Base-by-base conservation (phyloP, 1,284 basidiomycete species). In the Tylopilus sp. region DNA sequence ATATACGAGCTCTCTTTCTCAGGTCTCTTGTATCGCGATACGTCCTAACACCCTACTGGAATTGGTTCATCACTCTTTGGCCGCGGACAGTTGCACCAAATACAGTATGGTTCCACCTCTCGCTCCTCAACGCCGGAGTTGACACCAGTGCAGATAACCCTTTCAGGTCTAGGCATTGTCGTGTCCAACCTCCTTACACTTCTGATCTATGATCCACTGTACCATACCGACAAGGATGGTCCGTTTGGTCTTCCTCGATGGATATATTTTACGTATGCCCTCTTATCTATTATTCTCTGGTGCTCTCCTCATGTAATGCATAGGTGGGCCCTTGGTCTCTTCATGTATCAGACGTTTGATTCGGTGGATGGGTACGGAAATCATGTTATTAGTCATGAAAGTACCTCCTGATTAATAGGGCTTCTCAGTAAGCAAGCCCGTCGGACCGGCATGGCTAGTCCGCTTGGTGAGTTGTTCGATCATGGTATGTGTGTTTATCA, bases 401-500 rank as follows among this genome's bases (percentile, higher is more conserved):
- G 7, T 41, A 2, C 8, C 26, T 41, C 57, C 62, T 60, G 51
- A 70, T 22, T 22, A 2, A 47, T 56, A 54, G 9, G 4, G 7
- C 57, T 29, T n/a, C 59, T 18, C 64, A 97, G 96, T 16, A 98
- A 98, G 80, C 97, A 99, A 81, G 97, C 97, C 18, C 85, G 97
- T 61, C 83, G 97, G 62, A 98, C 96, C 0, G 95, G 95, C 5
- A 99, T 98, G 94, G 93, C 96, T 26, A 95, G 97, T 6, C 97
- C 97, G 5, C 83, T 99, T 24, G 97, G 97, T 24, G 95, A 98
- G 79, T 91, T 98, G 87, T 99, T 99, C 77, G 97, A 99, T 79
- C 97, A 99, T 80, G 98, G 96, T 86, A 70, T 57, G 86, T 74
- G 19, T 59, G 36, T 29, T 29, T 36, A 36, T 10, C 56, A 53